Evolutionary conservation across 140 eudicot genomes (phyloP).

Genomic region (Ambrosia hybrid): DNA sequence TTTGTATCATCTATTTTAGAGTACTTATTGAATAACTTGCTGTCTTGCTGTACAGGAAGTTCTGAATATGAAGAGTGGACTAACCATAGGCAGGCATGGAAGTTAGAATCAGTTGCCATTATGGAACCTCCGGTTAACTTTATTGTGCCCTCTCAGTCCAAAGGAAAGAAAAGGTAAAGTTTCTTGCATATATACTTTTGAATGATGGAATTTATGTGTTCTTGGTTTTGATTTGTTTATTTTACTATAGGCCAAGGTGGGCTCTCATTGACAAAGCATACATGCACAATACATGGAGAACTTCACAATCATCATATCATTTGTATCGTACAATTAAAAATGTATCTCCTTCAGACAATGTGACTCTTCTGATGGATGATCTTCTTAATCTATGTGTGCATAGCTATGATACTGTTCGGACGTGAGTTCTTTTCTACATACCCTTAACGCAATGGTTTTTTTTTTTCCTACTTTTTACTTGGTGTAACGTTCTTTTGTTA

Average conservation of each 20-base stretch:
- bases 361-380: slow-evolving; percentile 65
- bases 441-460: background rate
- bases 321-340: slow-evolving; percentile 67
- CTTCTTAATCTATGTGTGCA: slow-evolving; percentile 85
- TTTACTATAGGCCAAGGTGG: slow-evolving; percentile 77
- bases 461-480: background rate
- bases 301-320: slow-evolving; percentile 90
- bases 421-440: slow-evolving; percentile 50
- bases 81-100: slow-evolving; percentile 96
- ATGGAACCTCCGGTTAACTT: slow-evolving; percentile 88
- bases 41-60: slow-evolving; percentile 81
- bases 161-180: slow-evolving; percentile 77
- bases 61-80: slow-evolving; percentile 98
- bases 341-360: slow-evolving; percentile 60
- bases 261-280: slow-evolving; percentile 91
- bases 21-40: slow-evolving; percentile 23
- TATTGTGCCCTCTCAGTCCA: slow-evolving; percentile 63
- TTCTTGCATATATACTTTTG: background rate
- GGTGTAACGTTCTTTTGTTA: background rate
- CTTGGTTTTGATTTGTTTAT: background rate
- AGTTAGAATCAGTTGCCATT: slow-evolving; percentile 88
- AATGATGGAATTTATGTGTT: background rate
- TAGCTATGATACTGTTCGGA: slow-evolving; percentile 90
- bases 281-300: slow-evolving; percentile 97
- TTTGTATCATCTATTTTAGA: background rate